Percentiles rank a stretch among this genome's conserved stretches.
These are phyloP conservation scores for Helotiales sp. DNA, from an alignment of 2,329 filamentous ascomycete genomes.

Conservation along the genomic window DNA sequence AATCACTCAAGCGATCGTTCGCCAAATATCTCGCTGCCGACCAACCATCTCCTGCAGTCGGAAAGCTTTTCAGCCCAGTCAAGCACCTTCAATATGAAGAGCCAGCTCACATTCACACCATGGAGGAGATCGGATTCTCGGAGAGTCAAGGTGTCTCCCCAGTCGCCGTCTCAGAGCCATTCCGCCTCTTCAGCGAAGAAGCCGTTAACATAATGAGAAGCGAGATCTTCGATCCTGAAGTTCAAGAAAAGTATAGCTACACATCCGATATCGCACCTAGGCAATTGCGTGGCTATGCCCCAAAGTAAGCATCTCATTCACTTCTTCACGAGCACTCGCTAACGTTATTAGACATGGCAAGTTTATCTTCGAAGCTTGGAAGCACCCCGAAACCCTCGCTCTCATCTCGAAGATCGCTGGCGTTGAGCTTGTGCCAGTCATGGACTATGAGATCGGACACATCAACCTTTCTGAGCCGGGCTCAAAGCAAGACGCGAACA, in stretches of 20 bases:
- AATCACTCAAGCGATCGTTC: slow-evolving; percentile 35
- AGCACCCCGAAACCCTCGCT: slow-evolving; percentile 51
- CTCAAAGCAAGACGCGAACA: slow-evolving; percentile 26
- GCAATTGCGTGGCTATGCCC: slow-evolving; percentile 55
- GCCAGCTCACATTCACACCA: slow-evolving; percentile 53
- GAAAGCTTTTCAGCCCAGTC: slow-evolving; percentile 49
- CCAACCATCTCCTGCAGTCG: slow-evolving; percentile 25
- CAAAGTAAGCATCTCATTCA: slow-evolving; percentile 45
- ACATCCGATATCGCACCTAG: slow-evolving; percentile 59
- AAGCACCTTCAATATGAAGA: slow-evolving; percentile 56
- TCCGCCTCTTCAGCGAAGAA: slow-evolving; percentile 61
- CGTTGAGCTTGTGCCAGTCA: slow-evolving; percentile 55
- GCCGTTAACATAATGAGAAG: slow-evolving; percentile 61
- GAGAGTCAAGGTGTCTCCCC: slow-evolving; percentile 59
- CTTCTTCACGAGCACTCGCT: slow-evolving; percentile 14
- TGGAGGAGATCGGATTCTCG: slow-evolving; percentile 60
- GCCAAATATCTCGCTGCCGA: slow-evolving; percentile 34
- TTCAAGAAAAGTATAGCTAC: slow-evolving; percentile 56
- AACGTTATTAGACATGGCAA: slow-evolving; percentile 52
- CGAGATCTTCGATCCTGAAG: slow-evolving; percentile 59
- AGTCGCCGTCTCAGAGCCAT: slow-evolving; percentile 64
- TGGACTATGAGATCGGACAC: slow-evolving; percentile 59
- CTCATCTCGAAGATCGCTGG: slow-evolving; percentile 57
- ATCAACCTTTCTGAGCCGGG: slow-evolving; percentile 52
- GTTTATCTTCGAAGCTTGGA: slow-evolving; percentile 65